A percentile compares a stretch with the other conserved stretches of the same genome.
Evolutionary conservation across 805 yeast species (phyloP).

Genomic region (Candida glaebosa): DNA sequence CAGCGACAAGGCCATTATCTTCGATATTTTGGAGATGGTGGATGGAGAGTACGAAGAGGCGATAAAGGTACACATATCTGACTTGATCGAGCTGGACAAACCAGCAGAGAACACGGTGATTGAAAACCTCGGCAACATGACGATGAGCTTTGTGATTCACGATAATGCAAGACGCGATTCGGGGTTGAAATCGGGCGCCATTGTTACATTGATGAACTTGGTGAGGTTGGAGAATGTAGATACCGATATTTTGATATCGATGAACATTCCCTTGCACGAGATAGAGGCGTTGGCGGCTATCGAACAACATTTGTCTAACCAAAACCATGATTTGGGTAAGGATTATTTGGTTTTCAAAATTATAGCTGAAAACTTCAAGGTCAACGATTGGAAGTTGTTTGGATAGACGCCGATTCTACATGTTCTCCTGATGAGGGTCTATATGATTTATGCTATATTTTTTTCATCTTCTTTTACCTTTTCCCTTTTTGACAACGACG

Average conservation of each 20-base stretch:
- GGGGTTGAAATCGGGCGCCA: not conserved
- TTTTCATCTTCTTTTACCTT: not conserved
- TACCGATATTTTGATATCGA: constrained; percentile 61
- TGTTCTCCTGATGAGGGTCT: too few relatives aligned
- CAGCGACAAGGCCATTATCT: constrained; percentile 52
- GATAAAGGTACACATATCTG: constrained; percentile 51
- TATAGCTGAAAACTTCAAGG: constrained; percentile 26
- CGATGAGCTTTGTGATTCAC: constrained; percentile 3
- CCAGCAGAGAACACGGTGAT: constrained; percentile 10
- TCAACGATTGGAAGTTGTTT: constrained; percentile 49
- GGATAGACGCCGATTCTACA: too few relatives aligned
- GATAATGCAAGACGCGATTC: constrained; percentile 1
- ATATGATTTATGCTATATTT: too few relatives aligned
- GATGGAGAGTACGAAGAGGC: constrained; percentile 38
- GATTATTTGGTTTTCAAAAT: constrained; percentile 23
- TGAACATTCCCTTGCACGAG: constrained; percentile 49
- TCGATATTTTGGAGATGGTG: constrained; percentile 60
- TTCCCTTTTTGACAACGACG: constrained; percentile 4
- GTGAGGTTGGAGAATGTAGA: constrained; percentile 47
- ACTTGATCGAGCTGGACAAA: constrained; percentile 37
- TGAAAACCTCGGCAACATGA: constrained; percentile 1
- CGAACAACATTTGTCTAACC: not conserved
- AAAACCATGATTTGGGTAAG: constrained; percentile 4
- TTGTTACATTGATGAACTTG: constrained; percentile 52
- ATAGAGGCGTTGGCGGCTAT: not conserved